Conservation (phyloP, 169 alveolate species). For the Blepharisma undulans region DNA sequence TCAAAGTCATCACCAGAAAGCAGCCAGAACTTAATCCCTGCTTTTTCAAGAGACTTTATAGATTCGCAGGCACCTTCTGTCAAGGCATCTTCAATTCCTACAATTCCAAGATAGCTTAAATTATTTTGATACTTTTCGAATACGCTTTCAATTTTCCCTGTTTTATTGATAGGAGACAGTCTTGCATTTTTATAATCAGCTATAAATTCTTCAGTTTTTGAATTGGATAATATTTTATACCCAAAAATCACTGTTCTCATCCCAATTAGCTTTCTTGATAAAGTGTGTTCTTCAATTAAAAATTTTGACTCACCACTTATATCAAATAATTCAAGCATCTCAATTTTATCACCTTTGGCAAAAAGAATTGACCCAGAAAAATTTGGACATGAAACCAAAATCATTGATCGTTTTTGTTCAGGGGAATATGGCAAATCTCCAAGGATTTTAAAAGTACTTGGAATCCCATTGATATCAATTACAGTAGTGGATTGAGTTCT, state of each 20-base stretch:
- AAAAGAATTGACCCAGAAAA: not conserved
- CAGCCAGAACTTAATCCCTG: constrained; percentile 12
- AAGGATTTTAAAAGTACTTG: not conserved
- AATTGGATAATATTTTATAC: not conserved
- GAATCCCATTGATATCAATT: not conserved
- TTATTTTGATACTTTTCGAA: not conserved
- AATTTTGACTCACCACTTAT: not conserved
- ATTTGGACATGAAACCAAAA: not conserved
- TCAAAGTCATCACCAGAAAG: not conserved
- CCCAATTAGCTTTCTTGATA: not conserved
- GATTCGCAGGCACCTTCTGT: not conserved
- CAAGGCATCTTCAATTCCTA: constrained; percentile 18
- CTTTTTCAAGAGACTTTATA: not conserved
- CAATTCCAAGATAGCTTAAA: not conserved
- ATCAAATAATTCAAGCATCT: not conserved
- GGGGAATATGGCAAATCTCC: not conserved
- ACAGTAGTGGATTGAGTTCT: not conserved
- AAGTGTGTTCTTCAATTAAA: constrained; percentile 6
- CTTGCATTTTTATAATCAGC: not conserved
- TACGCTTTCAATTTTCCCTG: not conserved
- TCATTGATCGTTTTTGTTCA: not conserved
- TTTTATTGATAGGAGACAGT: not conserved
- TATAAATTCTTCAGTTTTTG: constrained; percentile 1
- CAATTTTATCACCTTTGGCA: not conserved
- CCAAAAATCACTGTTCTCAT: constrained; percentile 24